A percentile compares a stretch with the other conserved stretches of the same genome.
phyloP scores from a whole-genome alignment of 352 stramenopile species.

The Phytophthora megakarya region DNA sequence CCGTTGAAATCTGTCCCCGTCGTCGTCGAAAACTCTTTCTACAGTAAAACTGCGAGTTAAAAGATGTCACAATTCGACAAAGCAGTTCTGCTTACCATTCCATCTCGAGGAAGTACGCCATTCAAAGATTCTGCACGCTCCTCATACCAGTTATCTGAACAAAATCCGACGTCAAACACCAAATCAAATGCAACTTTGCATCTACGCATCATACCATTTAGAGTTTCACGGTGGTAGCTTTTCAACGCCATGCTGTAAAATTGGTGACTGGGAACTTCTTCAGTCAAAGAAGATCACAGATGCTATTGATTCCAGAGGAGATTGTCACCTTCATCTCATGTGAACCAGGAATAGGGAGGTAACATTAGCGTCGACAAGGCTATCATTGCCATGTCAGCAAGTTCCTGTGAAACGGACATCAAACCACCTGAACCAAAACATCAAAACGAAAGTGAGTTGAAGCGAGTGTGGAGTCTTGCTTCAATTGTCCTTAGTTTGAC shows the following conservation, averaged over 20 bases:
- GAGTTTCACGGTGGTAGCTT: constrained; percentile 78
- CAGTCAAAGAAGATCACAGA: neutral
- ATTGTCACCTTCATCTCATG: constrained; percentile 20
- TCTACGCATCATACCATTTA: constrained; percentile 52
- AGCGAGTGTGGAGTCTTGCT: neutral
- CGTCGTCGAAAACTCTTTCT: constrained; percentile 78
- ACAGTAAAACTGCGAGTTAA: neutral
- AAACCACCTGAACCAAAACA: neutral
- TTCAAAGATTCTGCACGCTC: constrained; percentile 66
- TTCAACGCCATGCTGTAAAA: constrained; percentile 65
- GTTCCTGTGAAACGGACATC: constrained; percentile 30
- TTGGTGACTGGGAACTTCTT: constrained; percentile 3
- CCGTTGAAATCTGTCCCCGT: constrained; percentile 55
- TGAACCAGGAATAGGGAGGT: constrained; percentile 25
- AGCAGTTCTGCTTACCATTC: constrained; percentile 38
- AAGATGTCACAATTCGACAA: neutral
- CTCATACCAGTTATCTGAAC: constrained; percentile 86
- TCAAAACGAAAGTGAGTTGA: neutral
- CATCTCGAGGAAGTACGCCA: constrained; percentile 67
- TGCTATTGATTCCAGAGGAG: neutral
- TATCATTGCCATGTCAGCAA: constrained; percentile 12
- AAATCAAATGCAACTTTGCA: neutral
- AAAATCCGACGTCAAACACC: neutral
- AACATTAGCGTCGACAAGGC: constrained; percentile 25
- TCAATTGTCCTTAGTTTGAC: neutral